phyloP scores from a whole-genome alignment of 768 basidiomycete species.

The Ramaria sp. region DNA sequence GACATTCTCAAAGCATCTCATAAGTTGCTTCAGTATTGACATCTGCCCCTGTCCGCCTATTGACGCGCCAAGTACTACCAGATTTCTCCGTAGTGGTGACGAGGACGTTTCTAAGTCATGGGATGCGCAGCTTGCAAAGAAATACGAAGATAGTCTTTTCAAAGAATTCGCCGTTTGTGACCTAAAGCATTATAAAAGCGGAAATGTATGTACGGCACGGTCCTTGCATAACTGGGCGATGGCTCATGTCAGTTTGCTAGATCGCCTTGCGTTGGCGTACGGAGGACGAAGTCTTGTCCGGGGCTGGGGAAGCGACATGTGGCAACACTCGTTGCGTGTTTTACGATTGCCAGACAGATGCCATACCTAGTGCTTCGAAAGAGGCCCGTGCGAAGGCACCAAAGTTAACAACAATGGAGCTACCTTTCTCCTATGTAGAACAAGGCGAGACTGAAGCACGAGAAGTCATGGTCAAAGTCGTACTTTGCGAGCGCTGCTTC shows the following conservation, averaged over 20 bases:
- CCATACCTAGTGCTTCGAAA: background rate
- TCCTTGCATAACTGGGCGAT: background rate
- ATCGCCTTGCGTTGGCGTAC: slow-evolving; percentile 93
- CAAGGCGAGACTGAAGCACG: slow-evolving; percentile 46
- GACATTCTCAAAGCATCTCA: slow-evolving; percentile 68
- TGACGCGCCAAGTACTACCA: slow-evolving; percentile 22
- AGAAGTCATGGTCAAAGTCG: slow-evolving; percentile 83
- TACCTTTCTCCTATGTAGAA: slow-evolving; percentile 85
- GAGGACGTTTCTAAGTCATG: slow-evolving; percentile 36
- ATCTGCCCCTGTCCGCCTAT: background rate
- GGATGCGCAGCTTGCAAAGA: slow-evolving; percentile 79
- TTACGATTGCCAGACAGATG: slow-evolving; percentile 29
- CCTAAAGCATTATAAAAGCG: slow-evolving; percentile 91
- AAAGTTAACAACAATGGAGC: slow-evolving; percentile 62
- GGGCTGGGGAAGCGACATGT: slow-evolving; percentile 80
- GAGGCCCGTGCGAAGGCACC: slow-evolving; percentile 16
- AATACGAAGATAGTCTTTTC: slow-evolving; percentile 82
- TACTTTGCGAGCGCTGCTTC: slow-evolving; percentile 67
- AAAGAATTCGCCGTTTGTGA: slow-evolving; percentile 90
- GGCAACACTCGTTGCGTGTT: slow-evolving; percentile 77
- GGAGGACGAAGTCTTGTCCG: slow-evolving; percentile 78
- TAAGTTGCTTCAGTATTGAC: slow-evolving; percentile 31
- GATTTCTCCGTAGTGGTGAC: slow-evolving; percentile 65
- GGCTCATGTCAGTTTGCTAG: slow-evolving; percentile 25
- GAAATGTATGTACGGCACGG: slow-evolving; percentile 47